Base-by-base conservation (phyloP, 805 yeast species). In the Candida peoriensis region DNA sequence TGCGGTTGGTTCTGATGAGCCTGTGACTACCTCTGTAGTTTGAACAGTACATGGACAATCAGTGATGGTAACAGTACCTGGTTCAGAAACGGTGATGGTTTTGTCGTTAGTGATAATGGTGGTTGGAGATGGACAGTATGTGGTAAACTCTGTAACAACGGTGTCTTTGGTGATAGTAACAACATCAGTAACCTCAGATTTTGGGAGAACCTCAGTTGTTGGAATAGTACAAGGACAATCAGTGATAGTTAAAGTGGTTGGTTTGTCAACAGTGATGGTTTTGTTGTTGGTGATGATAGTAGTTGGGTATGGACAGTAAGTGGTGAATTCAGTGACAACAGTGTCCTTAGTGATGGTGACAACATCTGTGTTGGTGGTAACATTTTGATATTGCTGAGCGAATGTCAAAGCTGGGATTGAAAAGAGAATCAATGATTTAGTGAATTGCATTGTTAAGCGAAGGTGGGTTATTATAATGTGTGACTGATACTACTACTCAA, bases 301-400 rank as follows among this genome's bases (percentile, higher is more conserved):
- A 51, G 95, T 85, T 34, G 94, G 64, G 44, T 55, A 66, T 60
- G 95, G 94, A 66, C 94, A 84, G 81, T 79, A 83, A 52, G 94
- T 83, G 65, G 83, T 76, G 74, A 67, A 72, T n/a, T n/a, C n/a
- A 21, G 51, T 43, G 30, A 40, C 46, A 13, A 47, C 44, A 23
- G 33, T 27, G 29, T 44, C 35, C 9, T 24, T 31, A 20, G 54
- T 36, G 28, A 37, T 33, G 26, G 49, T 38, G 31, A 41, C 31
- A 15, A 39, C 41, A 22, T 18, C 38, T 25, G 14, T 27, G 7
- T 22, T 24, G 8, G 46, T 36, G 17, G 32, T 31, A n/a, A n/a
- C n/a, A 42, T 46, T 48, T 20, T 30, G 20, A 37, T 38, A 46
- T 11, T 23, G 30, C 18, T 42, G 46, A 15, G 34, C 32, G 22